Base-by-base conservation (phyloP, 2,329 filamentous ascomycete genomes). In the Fonsecaea multimorphosa region DNA sequence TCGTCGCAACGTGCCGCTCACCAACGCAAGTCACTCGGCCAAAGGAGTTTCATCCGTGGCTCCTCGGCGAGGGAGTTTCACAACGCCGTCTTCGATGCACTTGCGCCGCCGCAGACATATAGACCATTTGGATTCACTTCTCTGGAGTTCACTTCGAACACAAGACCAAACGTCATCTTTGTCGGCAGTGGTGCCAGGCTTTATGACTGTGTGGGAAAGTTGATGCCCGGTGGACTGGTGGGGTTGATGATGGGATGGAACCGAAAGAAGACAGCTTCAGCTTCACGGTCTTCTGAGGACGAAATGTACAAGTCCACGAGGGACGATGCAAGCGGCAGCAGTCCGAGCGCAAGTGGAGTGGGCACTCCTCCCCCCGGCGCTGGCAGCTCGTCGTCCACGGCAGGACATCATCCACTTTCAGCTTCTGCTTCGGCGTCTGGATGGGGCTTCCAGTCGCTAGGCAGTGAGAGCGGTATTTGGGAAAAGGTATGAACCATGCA, bases 81-180 rank as follows among this genome's bases (percentile, higher is more conserved):
- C 78, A 89, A 92, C 74, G 89, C 91, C 1, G 89, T 99, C 9
- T 96, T 97, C 75, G 94, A 98, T 76, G 91, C 95, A 36, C 86
- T 98, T 61, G 89, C 91, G 69, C 77, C 79, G 11, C 67, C 75
- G 1, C 73, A 75, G 16, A 78, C 76, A 57, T 75, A 77, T 54
- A 73, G 85, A 87, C 51, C 79, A 1, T 77, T 81, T 60, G 79
- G 79, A n/a, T 68, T 11, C 49, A 11, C 16, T 2, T 54, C 69
- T 16, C 75, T 73, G 44, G 73, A 73, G 11, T 72, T 74, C 19
- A 78, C 78, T 62, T 75, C 73, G 19, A 85, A 83, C 19, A 82
- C 85, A 71, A 75, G 76, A 56, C 73, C 70, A 16, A 82, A 86
- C 38, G 86, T 91, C 1, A 86, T 94, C 70, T 89, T 91, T 64